Base-by-base conservation (phyloP, 2,329 filamentous ascomycete species). In the Trichoderma citrinoviride region DNA sequence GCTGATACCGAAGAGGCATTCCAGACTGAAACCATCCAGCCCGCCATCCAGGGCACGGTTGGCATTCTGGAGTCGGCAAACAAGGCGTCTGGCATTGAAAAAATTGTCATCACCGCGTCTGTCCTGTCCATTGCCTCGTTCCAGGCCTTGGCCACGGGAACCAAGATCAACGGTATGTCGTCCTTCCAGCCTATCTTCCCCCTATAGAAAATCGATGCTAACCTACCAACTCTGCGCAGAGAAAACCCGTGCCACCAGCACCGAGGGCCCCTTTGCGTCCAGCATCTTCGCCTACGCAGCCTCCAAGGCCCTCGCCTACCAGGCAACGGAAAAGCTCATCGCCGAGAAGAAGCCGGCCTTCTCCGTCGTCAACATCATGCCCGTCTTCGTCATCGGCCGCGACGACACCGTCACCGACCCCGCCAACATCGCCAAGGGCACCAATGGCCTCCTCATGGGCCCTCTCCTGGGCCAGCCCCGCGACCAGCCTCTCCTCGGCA, bases 61-160 rank as follows among this genome's bases (percentile, higher is more conserved):
- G 70, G 70, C 5, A 73, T 81, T 7, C 71, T 82, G 2, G 67
- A 76, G 25, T 72, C 78, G 0, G 79, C 79, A 1, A 50, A 70
- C 17, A 75, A 75, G 60, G 65, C 63, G 6, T 66, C 70, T 1
- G 73, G 69, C 0, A 72, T 82, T n/a, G 72, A 75, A 63, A 73
- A 77, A 15, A 69, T 82, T 8, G 76, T 82, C 19, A 77, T 82
- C 56, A 82, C 80, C 2, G 77, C 74, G 5, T 81, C 78, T 1
- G 70, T 74, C 14, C 70, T 67, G 1, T 71, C 75, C 43, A 58
- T 72, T 7, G 64, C 56, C 8, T 47, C 49, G 8, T 23, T 61
- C 15, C 7, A 14, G 19, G n/a, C 21, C 14, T 5, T 61, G 41
- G 47, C 50, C 10, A 7, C 21, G 0, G 56, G 56, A 49, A 17